Base-by-base conservation (phyloP, 2,329 filamentous ascomycete genomes). In the Aspergillus sp. region DNA sequence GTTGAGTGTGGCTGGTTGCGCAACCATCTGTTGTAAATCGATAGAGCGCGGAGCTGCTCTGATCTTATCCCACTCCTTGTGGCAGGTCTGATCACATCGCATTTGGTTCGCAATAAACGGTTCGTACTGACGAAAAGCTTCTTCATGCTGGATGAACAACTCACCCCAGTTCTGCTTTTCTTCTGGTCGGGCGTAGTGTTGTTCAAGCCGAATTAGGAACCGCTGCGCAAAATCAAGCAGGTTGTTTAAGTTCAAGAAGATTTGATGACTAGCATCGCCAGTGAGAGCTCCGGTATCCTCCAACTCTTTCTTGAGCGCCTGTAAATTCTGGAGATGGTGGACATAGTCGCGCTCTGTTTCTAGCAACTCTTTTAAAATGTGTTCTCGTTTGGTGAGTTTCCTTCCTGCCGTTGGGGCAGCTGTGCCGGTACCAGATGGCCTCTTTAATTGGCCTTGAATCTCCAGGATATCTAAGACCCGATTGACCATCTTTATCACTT, bases 271-370 rank as follows among this genome's bases (percentile, higher is more conserved):
- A 9, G 89, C 86, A 72, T 99, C 95, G 54, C 95, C 93, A 2
- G 91, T 90, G 62, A 98, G 87, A 39, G 91, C 86, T 39, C 92
- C 92, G 64, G 89, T 92, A 71, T 96, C 90, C 67, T 97, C 92
- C 55, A 98, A 81, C 23, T 89, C 86, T 76, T 91, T 93, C 78
- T 96, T 98, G 70, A 98, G 84, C 50, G 93, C 89, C 73, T 98
- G 92, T 37, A 99, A 76, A 65, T 96, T 93, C 73, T 98, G 93
- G 53, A 99, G 79, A 78, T 99, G 95, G 73, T 98, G 93, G 4
- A 98, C 95, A 67, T 99, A 99, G 76, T 97, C 97, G 62, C 95
- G 88, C 76, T 99, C 95, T 1, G 93, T 98, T 67, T 93, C 91
- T 56, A 99, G 89, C 47, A 99, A 79, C 76, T 99, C 95, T 69